phyloP scores from a whole-genome alignment of 805 yeast species.

The Cyberlindnera japonica region DNA sequence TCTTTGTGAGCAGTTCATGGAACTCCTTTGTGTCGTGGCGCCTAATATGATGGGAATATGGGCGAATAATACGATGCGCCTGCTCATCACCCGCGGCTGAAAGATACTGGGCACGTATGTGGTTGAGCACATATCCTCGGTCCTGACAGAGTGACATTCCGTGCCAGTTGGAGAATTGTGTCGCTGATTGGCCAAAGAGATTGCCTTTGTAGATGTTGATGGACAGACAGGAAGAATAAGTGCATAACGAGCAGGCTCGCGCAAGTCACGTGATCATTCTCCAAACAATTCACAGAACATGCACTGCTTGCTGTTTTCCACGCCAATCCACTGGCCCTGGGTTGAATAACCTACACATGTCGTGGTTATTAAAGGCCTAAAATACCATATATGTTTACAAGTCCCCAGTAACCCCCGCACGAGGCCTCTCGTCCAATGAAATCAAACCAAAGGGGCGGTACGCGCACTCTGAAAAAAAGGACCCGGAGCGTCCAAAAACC shows the following conservation, averaged over 20 bases:
- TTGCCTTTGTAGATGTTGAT: too few species aligned
- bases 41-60: constrained; percentile 9
- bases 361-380: too few species aligned
- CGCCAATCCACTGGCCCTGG: too few species aligned
- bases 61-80: constrained; percentile 23
- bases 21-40: constrained; percentile 8
- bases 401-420: too few species aligned
- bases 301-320: too few species aligned
- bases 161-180: background rate
- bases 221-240: too few species aligned
- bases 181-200: too few species aligned
- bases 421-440: constrained; percentile 10
- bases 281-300: too few species aligned
- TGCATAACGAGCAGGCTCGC: too few species aligned
- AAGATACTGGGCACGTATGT: constrained; percentile 23
- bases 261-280: too few species aligned
- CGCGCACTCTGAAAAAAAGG: constrained; percentile 9
- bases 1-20: constrained; percentile 14
- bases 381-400: too few species aligned
- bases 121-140: constrained; percentile 15
- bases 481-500: constrained; percentile 4
- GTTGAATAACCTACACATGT: too few species aligned
- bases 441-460: constrained; percentile 1
- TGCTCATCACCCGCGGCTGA: constrained; percentile 22
- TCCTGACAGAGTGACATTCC: constrained; percentile 21